Percentiles rank a stretch among this genome's conserved stretches.
Conservation (phyloP, 768 basidiomycete genomes). For the Amanita inopinata region DNA sequence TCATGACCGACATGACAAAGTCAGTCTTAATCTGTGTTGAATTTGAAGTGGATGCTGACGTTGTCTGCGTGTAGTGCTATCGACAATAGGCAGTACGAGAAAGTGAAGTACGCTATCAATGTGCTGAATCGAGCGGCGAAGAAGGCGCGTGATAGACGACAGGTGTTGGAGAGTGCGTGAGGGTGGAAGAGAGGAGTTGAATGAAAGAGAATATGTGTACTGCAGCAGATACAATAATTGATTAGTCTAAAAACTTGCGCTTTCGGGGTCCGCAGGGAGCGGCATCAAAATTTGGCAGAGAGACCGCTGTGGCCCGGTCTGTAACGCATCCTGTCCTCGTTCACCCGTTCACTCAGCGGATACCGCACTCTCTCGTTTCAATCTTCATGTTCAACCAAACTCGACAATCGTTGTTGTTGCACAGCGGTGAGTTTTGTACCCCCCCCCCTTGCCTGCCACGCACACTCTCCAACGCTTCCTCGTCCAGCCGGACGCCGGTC, state of each 20-base stretch:
- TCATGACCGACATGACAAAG: conserved; percentile 68
- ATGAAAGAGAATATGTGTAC: not conserved
- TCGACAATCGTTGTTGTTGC: conserved; percentile 45
- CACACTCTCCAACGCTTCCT: conserved; percentile 3
- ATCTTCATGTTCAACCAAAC: conserved; percentile 50
- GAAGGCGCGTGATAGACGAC: conserved; percentile 60
- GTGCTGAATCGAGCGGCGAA: conserved; percentile 63
- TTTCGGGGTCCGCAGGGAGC: too few relatives aligned
- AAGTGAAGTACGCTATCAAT: conserved; percentile 73
- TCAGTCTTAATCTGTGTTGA: conserved; percentile 29
- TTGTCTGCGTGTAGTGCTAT: conserved; percentile 40
- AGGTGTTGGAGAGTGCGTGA: conserved; percentile 28
- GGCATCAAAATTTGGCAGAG: not conserved
- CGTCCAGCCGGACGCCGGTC: conserved; percentile 57
- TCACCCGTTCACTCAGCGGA: too few relatives aligned
- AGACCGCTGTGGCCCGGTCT: not conserved
- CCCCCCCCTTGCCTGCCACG: not conserved
- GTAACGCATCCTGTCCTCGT: not conserved
- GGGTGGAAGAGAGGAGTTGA: conserved; percentile 10
- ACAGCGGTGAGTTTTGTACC: conserved; percentile 34
- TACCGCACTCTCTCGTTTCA: not conserved
- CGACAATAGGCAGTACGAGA: conserved; percentile 57
- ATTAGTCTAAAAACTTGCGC: not conserved
- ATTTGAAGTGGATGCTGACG: conserved; percentile 11
- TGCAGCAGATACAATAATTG: not conserved